Base-by-base conservation (phyloP, 345 rosid genomes). In the Eucalyptus melliodora region DNA sequence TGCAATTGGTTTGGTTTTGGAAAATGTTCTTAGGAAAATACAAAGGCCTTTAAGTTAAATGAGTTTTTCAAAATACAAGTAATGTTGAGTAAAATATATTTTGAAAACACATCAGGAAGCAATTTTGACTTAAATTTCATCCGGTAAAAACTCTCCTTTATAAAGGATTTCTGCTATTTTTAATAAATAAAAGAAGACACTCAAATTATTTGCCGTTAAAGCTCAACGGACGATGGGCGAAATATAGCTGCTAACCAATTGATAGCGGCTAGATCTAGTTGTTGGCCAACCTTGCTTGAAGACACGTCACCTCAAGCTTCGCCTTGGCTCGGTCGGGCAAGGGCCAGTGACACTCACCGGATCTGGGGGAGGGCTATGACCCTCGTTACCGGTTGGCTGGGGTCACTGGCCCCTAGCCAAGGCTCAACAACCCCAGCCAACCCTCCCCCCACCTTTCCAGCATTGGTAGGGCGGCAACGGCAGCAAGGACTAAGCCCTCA, bases 201-300 rank as follows among this genome's bases (percentile, higher is more conserved):
- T 21, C 27, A 56, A 56, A 56, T 23, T 21, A 56, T 56, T 56
- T 56, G 62, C 3, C 0, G 3, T 0, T 1, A 56, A 56, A 56
- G 5, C 62, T 56, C 10, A 53, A 0, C 0, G 0, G 0, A 53
- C 56, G 0, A 53, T 53, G 9, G 56, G 56, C 0, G 2, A 53
- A 53, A 7, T 19, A 19, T 56, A 56, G 62, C 0, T 24, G 19
- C 27, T 24, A 24, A 27, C 27, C 60, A 55, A 55, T 23, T 55
- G 26, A 21, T 55, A 55, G 12, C 0, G 1, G 12, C 1, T 56
- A 56, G 62, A 56, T 56, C 62, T 23, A 56, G 12, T 23, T 1
- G 3, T 23, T 56, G 62, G 62, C 62, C 62, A 56, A 56, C 27
- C 62, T 56, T 56, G 13, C 62, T 56, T 23, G 62, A 56, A 9